phyloP scores from a whole-genome alignment of 192 early-diverging fungal species.

The Coemansia pectinata region DNA sequence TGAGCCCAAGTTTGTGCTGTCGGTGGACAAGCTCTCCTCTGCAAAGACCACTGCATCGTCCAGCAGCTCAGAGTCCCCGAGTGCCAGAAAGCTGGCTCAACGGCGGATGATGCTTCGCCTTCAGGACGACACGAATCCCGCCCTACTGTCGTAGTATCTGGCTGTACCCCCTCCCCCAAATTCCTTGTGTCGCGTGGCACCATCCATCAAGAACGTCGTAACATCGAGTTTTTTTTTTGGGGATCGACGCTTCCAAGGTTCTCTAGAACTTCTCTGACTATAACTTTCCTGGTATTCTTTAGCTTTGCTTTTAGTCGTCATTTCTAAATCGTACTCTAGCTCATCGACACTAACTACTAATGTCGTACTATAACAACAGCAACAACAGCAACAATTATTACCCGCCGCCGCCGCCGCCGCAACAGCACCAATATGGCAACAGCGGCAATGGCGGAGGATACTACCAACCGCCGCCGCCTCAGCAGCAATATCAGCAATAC shows the following conservation, averaged over 20 bases:
- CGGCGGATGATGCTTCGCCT: constrained; percentile 39
- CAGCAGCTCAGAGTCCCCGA: neutral
- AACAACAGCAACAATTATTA: constrained; percentile 23
- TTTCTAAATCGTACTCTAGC: neutral
- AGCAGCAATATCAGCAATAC: constrained; percentile 9
- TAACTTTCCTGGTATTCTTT: neutral
- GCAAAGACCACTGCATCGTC: neutral
- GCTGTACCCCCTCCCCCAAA: neutral
- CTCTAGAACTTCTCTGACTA: neutral
- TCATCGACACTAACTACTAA: neutral
- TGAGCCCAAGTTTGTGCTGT: constrained; percentile 38
- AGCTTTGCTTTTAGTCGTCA: neutral
- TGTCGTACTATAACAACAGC: constrained; percentile 29
- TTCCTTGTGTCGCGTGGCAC: neutral
- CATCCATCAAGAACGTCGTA: neutral
- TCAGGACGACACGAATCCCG: constrained; percentile 24
- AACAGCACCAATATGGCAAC: constrained; percentile 16
- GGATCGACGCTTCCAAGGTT: neutral
- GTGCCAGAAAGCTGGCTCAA: constrained; percentile 1
- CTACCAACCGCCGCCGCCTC: constrained; percentile 12
- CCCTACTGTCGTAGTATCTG: neutral
- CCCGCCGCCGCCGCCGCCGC: constrained; percentile 14
- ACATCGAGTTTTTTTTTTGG: neutral
- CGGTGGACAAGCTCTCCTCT: neutral
- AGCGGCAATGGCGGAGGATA: constrained; percentile 12